Conservation (phyloP, 768 basidiomycete species). For the Mycena alexandri region DNA sequence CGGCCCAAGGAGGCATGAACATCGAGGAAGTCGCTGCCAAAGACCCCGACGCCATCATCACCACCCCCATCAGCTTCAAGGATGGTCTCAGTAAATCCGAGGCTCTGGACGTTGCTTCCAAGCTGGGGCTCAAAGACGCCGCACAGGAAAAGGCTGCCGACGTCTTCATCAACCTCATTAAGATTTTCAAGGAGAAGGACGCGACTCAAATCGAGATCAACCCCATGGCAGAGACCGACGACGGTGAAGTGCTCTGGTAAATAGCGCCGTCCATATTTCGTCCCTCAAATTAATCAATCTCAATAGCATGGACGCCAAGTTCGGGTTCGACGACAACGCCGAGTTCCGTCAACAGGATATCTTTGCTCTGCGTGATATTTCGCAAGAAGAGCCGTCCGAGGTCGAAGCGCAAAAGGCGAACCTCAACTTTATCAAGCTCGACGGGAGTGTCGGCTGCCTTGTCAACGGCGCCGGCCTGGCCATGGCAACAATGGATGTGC, state of each 20-base stretch:
- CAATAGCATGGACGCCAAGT: constrained; percentile 98
- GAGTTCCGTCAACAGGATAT: constrained; percentile 96
- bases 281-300: constrained; percentile 15
- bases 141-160: constrained; percentile 90
- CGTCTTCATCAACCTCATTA: constrained; percentile 94
- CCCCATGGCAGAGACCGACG: constrained; percentile 92
- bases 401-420: constrained; percentile 97
- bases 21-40: constrained; percentile 99
- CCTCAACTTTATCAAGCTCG: constrained; percentile 99
- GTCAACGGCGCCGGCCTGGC: constrained; percentile 99
- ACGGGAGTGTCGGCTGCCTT: constrained; percentile 95
- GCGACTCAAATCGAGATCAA: constrained; percentile 99
- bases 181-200: constrained; percentile 98
- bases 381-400: constrained; percentile 97
- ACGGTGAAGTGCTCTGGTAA: constrained; percentile 94
- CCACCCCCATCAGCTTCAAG: constrained; percentile 89
- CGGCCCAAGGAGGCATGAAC: constrained; percentile 98
- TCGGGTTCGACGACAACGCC: constrained; percentile 99
- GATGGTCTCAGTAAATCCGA: constrained; percentile 81
- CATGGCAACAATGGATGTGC: constrained; percentile 99
- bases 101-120: constrained; percentile 85
- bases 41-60: constrained; percentile 95
- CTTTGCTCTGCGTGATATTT: constrained; percentile 89
- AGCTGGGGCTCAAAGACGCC: constrained; percentile 87
- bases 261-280: constrained; percentile 41